These are phyloP conservation scores for Acanthamoeba healyi DNA, from an alignment of 208 protist genomes.

Conservation along the genomic window DNA sequence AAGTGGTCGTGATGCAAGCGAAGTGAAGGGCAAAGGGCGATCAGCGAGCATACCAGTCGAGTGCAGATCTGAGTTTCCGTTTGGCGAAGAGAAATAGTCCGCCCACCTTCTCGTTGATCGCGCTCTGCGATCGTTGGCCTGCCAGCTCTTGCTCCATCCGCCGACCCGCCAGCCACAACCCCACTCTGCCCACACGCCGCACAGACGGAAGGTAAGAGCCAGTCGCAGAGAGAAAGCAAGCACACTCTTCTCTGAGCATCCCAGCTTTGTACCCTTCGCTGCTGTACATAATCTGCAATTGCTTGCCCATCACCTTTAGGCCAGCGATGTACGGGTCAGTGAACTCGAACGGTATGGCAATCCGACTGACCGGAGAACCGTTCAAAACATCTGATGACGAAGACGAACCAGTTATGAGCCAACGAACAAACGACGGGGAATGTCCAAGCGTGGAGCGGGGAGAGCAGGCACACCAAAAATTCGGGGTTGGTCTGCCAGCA, in stretches of 20 bases:
- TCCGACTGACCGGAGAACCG: neutral
- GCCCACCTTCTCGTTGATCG: neutral
- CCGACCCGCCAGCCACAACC: neutral
- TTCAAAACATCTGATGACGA: slow-evolving; percentile 31
- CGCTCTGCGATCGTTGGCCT: neutral
- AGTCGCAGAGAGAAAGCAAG: neutral
- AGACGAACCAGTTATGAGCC: no score
- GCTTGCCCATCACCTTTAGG: slow-evolving; percentile 21
- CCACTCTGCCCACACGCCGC: slow-evolving; percentile 17
- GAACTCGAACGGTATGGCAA: slow-evolving; percentile 9
- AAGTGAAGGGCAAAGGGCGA: neutral
- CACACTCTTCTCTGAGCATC: no score
- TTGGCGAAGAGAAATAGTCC: slow-evolving; percentile 30
- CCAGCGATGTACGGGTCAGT: slow-evolving; percentile 47
- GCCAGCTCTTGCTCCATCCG: neutral
- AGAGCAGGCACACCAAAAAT: slow-evolving; percentile 18
- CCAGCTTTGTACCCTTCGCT: slow-evolving; percentile 21
- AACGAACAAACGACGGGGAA: no score
- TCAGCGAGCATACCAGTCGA: neutral
- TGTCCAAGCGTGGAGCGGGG: neutral
- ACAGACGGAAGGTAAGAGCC: no score
- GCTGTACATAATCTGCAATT: slow-evolving; percentile 39
- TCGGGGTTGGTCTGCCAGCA: slow-evolving; percentile 35
- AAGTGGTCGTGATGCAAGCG: neutral
- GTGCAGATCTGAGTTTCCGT: slow-evolving; percentile 31